Conservation (phyloP, 2,329 filamentous ascomycete species). For the Clonostachys rosea region DNA sequence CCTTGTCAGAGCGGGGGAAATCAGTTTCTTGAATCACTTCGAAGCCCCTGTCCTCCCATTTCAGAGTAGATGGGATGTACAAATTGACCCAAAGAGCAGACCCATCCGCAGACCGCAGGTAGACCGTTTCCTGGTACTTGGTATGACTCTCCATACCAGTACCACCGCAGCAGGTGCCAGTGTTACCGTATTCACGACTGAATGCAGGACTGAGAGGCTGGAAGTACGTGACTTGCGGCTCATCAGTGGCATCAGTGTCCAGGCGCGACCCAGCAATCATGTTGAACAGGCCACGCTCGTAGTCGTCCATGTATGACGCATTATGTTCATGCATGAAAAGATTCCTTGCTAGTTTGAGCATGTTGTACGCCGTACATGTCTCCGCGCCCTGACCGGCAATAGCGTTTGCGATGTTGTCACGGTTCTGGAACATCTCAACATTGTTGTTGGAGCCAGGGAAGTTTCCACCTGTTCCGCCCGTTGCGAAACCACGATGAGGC, state of each 20-base stretch:
- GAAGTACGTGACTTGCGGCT: slow-evolving; percentile 22
- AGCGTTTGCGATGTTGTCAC: slow-evolving; percentile 22
- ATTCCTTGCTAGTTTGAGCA: slow-evolving; percentile 22
- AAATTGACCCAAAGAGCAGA: slow-evolving; percentile 23
- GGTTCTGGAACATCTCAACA: slow-evolving; percentile 35
- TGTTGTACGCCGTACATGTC: slow-evolving; percentile 23
- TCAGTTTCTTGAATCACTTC: slow-evolving; percentile 17
- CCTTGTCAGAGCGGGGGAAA: slow-evolving; percentile 16
- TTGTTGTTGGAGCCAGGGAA: slow-evolving; percentile 21
- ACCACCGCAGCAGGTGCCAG: slow-evolving; percentile 23
- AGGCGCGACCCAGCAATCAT: slow-evolving; percentile 22
- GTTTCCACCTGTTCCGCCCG: slow-evolving; percentile 19
- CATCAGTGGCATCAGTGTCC: slow-evolving; percentile 10
- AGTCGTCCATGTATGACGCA: slow-evolving; percentile 23
- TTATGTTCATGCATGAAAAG: slow-evolving; percentile 22
- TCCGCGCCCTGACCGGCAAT: slow-evolving; percentile 17
- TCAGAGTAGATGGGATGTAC: slow-evolving; percentile 19
- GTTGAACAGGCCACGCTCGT: slow-evolving; percentile 24
- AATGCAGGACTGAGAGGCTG: slow-evolving; percentile 18
- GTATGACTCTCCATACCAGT: slow-evolving; percentile 24
- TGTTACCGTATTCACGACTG: slow-evolving; percentile 19
- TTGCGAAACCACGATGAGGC: slow-evolving; percentile 20
- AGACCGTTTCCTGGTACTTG: slow-evolving; percentile 25
- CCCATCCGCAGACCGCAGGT: slow-evolving; percentile 20
- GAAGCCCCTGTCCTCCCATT: slow-evolving; percentile 19